Evolutionary conservation across 306 rosid species (phyloP), one percentile per base, ranked within the genome.

Genomic region (Clitoria ternatea): DNA sequence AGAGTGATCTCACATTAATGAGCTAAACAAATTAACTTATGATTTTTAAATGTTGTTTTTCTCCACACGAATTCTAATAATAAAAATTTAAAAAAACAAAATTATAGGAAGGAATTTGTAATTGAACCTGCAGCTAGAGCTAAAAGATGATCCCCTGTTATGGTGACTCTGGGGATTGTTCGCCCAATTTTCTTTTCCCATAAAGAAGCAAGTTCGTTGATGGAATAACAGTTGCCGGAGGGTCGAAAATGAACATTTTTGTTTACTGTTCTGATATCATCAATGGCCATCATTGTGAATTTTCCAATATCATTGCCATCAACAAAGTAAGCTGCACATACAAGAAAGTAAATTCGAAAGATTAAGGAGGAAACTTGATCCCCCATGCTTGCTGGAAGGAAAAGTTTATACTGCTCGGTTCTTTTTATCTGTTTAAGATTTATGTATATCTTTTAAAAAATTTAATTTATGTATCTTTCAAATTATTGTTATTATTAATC

Each of bases 171-270:
- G 0, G 96, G 92, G 10, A 89, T 85, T 1, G 83, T 72, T 4
- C 63, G 84, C 0, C 86, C 87, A 65, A 87, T 74, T 53, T 87
- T 89, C 49, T 29, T 79, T 68, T 89, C 96, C 96, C 96, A 89
- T 13, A 85, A 29, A 7, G 84, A 75, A 14, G 92, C 90, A 23
- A 89, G 88, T 27, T 86, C 89, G 17, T 80, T 87, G 45, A 87
- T 75, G 71, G 70, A 81, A 39, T 66, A 87, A 5, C 79, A 36
- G 24, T 89, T 87, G 73, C 37, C 8, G 0, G 79, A 1, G 5
- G 96, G 96, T 36, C 90, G 85, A 52, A 89, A 89, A 79, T 89
- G 96, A 12, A 89, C 85, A 22, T 15, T 81, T 37, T 83, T 87
- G 81, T 83, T 85, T 0, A 78, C 5, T 8, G 96, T 29, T 48